phyloP scores from a whole-genome alignment of 2,329 filamentous ascomycete species.

The Fonsecaea multimorphosa region DNA sequence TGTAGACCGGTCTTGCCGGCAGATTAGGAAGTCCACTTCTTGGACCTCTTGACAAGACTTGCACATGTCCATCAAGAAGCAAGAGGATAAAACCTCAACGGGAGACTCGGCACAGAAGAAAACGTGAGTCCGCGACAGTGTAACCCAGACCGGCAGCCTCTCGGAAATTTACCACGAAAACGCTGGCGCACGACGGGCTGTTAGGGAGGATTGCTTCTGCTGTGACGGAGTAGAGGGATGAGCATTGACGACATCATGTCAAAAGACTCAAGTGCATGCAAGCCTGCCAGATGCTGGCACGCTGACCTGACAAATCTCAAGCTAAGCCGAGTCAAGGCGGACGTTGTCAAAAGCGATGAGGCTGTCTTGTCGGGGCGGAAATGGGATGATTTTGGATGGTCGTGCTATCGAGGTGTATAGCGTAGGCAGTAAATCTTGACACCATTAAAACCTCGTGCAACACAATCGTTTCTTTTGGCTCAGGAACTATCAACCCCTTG shows the following conservation, averaged over 20 bases:
- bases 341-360: slow-evolving; percentile 17
- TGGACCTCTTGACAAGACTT: not conserved
- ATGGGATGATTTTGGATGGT: not conserved
- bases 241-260: slow-evolving; percentile 5
- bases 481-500: not conserved
- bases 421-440: not conserved
- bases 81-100: not conserved
- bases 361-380: not conserved
- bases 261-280: not conserved
- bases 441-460: slow-evolving; percentile 4
- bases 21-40: not conserved
- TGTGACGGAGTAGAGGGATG: not conserved
- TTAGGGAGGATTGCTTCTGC: not conserved
- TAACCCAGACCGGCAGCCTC: not conserved
- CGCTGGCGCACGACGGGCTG: not conserved
- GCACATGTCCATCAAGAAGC: not conserved
- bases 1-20: not conserved
- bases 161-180: slow-evolving; percentile 11
- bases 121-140: not conserved
- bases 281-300: not conserved
- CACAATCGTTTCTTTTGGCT: slow-evolving; percentile 3
- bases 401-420: not conserved
- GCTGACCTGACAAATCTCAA: slow-evolving; percentile 15
- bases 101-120: slow-evolving; percentile 4
- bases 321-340: not conserved